Conservation (phyloP, 1,284 basidiomycete species). For the Entoloma clypeatum region DNA sequence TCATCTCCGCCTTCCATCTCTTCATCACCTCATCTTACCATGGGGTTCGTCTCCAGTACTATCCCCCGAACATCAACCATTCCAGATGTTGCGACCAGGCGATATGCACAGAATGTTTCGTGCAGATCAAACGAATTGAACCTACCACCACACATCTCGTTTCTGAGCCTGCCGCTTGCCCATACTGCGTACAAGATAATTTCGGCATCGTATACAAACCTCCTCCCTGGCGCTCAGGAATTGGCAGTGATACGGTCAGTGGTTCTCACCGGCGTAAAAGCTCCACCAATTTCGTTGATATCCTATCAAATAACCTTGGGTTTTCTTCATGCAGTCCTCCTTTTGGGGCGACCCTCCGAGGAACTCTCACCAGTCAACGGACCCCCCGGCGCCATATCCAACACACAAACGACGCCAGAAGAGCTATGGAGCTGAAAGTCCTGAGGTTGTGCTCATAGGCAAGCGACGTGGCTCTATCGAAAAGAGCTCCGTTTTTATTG, state of each 20-base stretch:
- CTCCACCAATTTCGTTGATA: background rate
- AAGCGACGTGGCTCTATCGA: conserved; percentile 22
- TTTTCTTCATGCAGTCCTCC: conserved; percentile 20
- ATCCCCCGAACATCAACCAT: conserved; percentile 93
- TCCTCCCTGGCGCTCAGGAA: conserved; percentile 74
- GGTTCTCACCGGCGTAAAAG: background rate
- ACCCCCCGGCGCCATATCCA: conserved; percentile 31
- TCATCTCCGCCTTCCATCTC: conserved; percentile 25
- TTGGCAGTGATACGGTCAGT: conserved; percentile 68
- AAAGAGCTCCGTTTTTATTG: conserved; percentile 1
- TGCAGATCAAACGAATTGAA: conserved; percentile 96
- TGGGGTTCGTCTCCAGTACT: conserved; percentile 63
- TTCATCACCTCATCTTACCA: conserved; percentile 27
- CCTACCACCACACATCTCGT: conserved; percentile 90
- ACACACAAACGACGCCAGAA: conserved; percentile 74
- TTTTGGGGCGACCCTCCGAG: conserved; percentile 44
- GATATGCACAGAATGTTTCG: conserved; percentile 99
- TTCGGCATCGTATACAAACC: conserved; percentile 92
- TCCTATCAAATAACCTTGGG: background rate
- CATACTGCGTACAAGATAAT: conserved; percentile 95
- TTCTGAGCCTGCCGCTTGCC: conserved; percentile 93
- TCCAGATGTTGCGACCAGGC: conserved; percentile 98
- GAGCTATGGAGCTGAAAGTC: conserved; percentile 70
- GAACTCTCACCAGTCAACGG: conserved; percentile 36
- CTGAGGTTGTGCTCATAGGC: conserved; percentile 91